Evolutionary conservation across 169 alveolate species (phyloP).

Genomic region (Plasmodium vivax): DNA sequence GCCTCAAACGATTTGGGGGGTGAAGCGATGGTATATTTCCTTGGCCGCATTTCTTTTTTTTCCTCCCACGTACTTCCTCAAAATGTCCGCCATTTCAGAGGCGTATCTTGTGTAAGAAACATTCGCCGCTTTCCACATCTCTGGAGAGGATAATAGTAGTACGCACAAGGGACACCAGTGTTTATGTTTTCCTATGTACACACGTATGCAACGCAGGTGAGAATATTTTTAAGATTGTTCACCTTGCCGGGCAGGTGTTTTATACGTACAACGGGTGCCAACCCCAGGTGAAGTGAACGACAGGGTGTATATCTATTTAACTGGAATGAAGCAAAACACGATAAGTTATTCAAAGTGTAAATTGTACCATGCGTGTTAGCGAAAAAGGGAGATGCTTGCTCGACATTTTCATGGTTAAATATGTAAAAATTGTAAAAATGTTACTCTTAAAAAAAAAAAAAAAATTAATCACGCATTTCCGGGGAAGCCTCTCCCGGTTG

Average conservation of each 20-base stretch:
- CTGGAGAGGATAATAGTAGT: neutral
- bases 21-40: neutral
- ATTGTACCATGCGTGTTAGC: neutral
- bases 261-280: neutral
- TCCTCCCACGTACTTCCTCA: conserved; percentile 80
- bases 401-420: neutral
- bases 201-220: conserved; percentile 4
- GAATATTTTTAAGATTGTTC: conserved; percentile 2
- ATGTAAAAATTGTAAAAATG: neutral
- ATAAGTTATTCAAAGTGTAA: neutral
- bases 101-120: conserved; percentile 84
- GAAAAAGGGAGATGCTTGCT: neutral
- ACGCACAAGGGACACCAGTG: neutral
- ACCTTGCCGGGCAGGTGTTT: neutral
- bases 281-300: neutral
- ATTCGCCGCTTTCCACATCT: conserved; percentile 86
- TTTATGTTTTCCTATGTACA: conserved; percentile 8
- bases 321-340: neutral
- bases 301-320: neutral
- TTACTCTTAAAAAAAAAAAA: neutral
- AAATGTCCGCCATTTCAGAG: conserved; percentile 85
- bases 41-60: neutral
- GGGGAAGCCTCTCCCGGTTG: neutral
- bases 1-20: neutral
- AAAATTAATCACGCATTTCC: neutral